phyloP scores from a whole-genome alignment of 2,329 filamentous ascomycete species.

The Plenodomus tracheiphilus region DNA sequence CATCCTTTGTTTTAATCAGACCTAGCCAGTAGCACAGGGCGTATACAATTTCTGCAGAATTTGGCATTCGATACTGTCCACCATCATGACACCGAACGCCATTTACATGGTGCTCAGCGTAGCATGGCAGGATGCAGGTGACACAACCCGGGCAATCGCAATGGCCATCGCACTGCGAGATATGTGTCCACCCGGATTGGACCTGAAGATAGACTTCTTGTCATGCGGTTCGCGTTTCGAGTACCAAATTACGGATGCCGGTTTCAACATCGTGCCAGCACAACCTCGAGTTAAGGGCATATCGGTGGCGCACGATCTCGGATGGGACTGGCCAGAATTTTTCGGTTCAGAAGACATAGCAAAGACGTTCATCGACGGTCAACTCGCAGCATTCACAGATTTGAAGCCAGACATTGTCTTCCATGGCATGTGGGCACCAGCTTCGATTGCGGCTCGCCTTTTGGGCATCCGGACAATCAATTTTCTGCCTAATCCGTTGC shows the following conservation, averaged over 20 bases:
- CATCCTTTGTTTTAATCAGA: background rate
- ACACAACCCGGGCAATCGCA: slow-evolving; percentile 37
- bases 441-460: slow-evolving; percentile 35
- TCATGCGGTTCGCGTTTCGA: slow-evolving; percentile 37
- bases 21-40: background rate
- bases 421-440: slow-evolving; percentile 41
- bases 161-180: slow-evolving; percentile 35
- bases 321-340: slow-evolving; percentile 41
- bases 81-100: slow-evolving; percentile 17
- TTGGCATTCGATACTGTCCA: no score
- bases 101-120: slow-evolving; percentile 36
- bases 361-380: slow-evolving; percentile 36
- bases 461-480: slow-evolving; percentile 38
- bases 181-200: slow-evolving; percentile 26
- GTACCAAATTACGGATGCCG: slow-evolving; percentile 35
- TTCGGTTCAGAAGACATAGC: slow-evolving; percentile 39
- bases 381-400: slow-evolving; percentile 32
- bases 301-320: slow-evolving; percentile 37
- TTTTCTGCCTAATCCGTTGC: slow-evolving; percentile 37
- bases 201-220: slow-evolving; percentile 35
- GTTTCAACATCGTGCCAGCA: slow-evolving; percentile 36
- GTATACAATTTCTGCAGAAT: background rate
- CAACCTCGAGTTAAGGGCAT: slow-evolving; percentile 36
- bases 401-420: slow-evolving; percentile 39
- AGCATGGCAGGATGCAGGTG: slow-evolving; percentile 40